Conservation (phyloP, 495 filamentous ascomycete genomes). For the Daldinia bambusicola region DNA sequence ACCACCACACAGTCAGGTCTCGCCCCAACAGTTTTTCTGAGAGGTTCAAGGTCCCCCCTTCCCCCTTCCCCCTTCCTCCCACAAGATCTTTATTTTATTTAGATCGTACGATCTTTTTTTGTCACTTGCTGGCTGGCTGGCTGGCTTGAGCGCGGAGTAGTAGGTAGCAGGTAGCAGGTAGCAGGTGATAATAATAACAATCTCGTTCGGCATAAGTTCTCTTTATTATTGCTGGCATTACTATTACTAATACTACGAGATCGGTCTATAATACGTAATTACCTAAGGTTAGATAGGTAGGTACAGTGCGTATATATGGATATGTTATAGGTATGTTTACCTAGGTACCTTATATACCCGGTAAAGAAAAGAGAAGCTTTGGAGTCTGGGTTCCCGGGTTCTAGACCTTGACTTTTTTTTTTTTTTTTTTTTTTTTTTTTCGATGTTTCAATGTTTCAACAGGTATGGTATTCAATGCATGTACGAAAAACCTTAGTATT, state of each 20-base stretch:
- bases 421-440: too few species aligned
- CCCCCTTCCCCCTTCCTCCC: background rate
- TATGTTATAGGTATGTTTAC: background rate
- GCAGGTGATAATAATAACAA: slow-evolving; percentile 28
- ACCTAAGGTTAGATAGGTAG: too few species aligned
- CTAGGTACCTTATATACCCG: background rate
- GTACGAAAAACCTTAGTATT: too few species aligned
- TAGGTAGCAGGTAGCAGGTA: too few species aligned
- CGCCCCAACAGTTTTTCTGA: slow-evolving; percentile 20
- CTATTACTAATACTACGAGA: slow-evolving; percentile 8
- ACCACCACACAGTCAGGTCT: too few species aligned
- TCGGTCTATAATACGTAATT: slow-evolving; percentile 31
- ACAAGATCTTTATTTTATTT: slow-evolving; percentile 19
- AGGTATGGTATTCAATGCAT: too few species aligned
- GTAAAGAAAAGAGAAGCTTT: background rate
- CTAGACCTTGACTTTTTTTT: background rate
- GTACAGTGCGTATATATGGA: too few species aligned
- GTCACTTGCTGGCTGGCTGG: too few species aligned
- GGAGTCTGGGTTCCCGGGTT: slow-evolving; percentile 14
- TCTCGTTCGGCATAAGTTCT: slow-evolving; percentile 21
- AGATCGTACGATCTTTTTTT: slow-evolving; percentile 31
- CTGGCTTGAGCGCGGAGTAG: slow-evolving; percentile 12
- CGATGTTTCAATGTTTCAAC: too few species aligned
- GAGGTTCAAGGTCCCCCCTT: slow-evolving; percentile 30
- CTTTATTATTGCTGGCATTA: slow-evolving; percentile 6